phyloP scores from a whole-genome alignment of 2,329 filamentous ascomycete species.

The Penicillium digitatum region DNA sequence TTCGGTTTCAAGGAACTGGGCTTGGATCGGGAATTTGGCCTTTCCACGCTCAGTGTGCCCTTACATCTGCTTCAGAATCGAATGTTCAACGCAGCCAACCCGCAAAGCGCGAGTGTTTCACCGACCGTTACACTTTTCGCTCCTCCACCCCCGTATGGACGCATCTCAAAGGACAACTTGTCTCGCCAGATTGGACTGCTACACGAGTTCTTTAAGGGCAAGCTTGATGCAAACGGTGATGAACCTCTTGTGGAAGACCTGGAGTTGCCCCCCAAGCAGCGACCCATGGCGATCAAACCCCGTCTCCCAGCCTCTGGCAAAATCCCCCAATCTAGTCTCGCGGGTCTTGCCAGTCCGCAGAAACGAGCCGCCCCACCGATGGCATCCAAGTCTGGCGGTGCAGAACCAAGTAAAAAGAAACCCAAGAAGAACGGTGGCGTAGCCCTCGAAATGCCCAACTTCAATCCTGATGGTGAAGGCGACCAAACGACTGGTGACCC shows the following conservation, averaged over 20 bases:
- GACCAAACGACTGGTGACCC: slow-evolving; percentile 25
- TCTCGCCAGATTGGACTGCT: slow-evolving; percentile 79
- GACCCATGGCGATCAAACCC: slow-evolving; percentile 47
- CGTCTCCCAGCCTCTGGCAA: slow-evolving; percentile 47
- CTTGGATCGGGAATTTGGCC: slow-evolving; percentile 82
- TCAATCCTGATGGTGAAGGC: slow-evolving; percentile 24
- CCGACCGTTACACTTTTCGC: slow-evolving; percentile 56
- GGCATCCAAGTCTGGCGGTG: slow-evolving; percentile 25
- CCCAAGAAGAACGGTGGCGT: slow-evolving; percentile 40
- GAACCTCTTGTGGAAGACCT: slow-evolving; percentile 88
- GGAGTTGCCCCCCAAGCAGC: slow-evolving; percentile 87
- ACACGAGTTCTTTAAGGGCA: slow-evolving; percentile 85
- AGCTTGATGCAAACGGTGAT: slow-evolving; percentile 77
- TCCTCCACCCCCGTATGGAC: slow-evolving; percentile 67
- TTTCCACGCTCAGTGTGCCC: slow-evolving; percentile 83
- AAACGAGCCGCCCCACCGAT: slow-evolving; percentile 38
- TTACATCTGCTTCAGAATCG: slow-evolving; percentile 89
- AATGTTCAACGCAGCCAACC: slow-evolving; percentile 78
- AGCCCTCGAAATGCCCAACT: slow-evolving; percentile 25
- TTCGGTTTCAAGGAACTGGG: slow-evolving; percentile 97
- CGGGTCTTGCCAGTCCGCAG: slow-evolving; percentile 38
- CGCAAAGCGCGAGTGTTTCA: slow-evolving; percentile 57
- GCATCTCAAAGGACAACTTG: slow-evolving; percentile 75
- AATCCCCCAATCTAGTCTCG: slow-evolving; percentile 35
- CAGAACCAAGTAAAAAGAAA: slow-evolving; percentile 44